These are phyloP conservation scores for Pseudogymnoascus sp. DNA, from an alignment of 2,329 filamentous ascomycete genomes.

Conservation along the genomic window DNA sequence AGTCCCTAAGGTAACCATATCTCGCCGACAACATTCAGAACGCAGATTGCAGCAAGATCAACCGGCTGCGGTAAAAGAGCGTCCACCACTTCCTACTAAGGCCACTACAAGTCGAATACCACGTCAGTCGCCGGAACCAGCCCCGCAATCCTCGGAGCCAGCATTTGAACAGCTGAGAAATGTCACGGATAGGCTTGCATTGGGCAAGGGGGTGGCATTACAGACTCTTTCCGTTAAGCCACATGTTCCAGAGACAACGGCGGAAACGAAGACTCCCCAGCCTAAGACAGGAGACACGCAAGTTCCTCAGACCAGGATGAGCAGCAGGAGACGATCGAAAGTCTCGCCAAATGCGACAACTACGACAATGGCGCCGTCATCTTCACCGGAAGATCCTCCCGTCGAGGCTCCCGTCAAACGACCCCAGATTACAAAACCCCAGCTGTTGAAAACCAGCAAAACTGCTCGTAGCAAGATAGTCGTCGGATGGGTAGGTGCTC, in stretches of 20 bases:
- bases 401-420: neutral
- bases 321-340: neutral
- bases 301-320: neutral
- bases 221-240: neutral
- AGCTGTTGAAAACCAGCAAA: slow-evolving; percentile 4
- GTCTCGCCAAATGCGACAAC: neutral
- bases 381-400: neutral
- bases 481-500: neutral
- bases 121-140: neutral
- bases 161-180: neutral
- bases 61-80: neutral
- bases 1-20: neutral
- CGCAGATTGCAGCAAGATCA: neutral
- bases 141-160: neutral
- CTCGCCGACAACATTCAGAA: neutral
- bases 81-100: neutral
- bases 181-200: neutral
- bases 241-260: neutral
- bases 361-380: neutral
- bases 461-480: slow-evolving; percentile 12
- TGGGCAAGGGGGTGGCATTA: neutral
- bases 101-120: neutral
- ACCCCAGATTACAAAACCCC: neutral
- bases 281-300: neutral
- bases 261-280: neutral